Evolutionary conservation across 2,329 filamentous ascomycete genomes (phyloP).

Genomic region (Exserohilum turcica): DNA sequence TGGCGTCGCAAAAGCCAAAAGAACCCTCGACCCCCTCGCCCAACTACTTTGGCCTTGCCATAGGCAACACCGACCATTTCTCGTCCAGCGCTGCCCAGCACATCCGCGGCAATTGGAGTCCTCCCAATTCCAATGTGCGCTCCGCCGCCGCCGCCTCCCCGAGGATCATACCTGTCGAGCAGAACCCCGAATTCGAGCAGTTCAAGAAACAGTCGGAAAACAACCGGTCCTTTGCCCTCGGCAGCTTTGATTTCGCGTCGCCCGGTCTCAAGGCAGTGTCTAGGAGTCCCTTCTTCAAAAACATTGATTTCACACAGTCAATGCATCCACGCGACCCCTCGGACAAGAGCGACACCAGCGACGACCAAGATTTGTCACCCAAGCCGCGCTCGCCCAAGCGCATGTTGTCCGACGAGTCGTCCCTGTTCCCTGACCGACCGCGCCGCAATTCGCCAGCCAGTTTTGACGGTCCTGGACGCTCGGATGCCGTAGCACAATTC

Average conservation of each 20-base stretch:
- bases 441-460: constrained; percentile 55
- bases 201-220: constrained; percentile 72
- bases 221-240: constrained; percentile 55
- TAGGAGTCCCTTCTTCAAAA: constrained; percentile 32
- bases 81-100: constrained; percentile 65
- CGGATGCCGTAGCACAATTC: constrained; percentile 44
- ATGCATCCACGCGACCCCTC: constrained; percentile 26
- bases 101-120: constrained; percentile 75
- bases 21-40: constrained; percentile 63
- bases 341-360: constrained; percentile 21
- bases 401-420: constrained; percentile 53
- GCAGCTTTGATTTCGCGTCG: constrained; percentile 51
- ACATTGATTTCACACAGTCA: constrained; percentile 32
- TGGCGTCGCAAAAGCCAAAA: constrained; percentile 29
- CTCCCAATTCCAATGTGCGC: constrained; percentile 71
- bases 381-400: constrained; percentile 56
- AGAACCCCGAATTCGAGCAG: constrained; percentile 81
- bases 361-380: constrained; percentile 24
- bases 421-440: constrained; percentile 49
- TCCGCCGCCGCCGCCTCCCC: constrained; percentile 72
- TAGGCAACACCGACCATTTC: constrained; percentile 64
- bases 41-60: constrained; percentile 82
- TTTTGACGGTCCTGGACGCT: constrained; percentile 46
- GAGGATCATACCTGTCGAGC: constrained; percentile 71
- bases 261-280: constrained; percentile 32